Evolutionary conservation across 2,329 filamentous ascomycete species (phyloP).

Genomic region (Cladosporium cucumerinum): DNA sequence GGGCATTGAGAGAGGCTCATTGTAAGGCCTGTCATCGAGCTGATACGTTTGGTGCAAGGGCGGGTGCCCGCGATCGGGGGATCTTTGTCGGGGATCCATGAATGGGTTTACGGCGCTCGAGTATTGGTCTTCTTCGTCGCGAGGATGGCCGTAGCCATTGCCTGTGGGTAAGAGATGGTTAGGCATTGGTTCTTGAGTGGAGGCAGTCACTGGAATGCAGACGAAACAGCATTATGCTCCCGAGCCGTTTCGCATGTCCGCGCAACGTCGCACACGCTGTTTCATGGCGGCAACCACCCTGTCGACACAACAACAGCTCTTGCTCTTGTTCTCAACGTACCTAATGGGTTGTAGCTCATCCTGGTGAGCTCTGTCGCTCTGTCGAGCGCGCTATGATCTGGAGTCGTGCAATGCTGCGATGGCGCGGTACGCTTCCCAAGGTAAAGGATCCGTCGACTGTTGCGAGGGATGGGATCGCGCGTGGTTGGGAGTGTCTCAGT

Average conservation of each 20-base stretch:
- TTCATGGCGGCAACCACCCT: neutral
- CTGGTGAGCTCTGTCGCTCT: neutral
- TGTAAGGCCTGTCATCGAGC: slow-evolving; percentile 73
- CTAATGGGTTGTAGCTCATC: slow-evolving; percentile 18
- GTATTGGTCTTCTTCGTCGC: slow-evolving; percentile 28
- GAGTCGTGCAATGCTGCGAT: neutral
- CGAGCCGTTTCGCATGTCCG: neutral
- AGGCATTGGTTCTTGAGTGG: neutral
- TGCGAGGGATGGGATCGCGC: neutral
- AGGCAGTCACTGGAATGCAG: slow-evolving; percentile 11
- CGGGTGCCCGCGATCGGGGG: slow-evolving; percentile 65
- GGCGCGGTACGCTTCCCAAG: neutral
- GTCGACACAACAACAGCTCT: neutral
- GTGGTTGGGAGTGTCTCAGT: slow-evolving; percentile 2
- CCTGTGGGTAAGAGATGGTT: slow-evolving; percentile 14
- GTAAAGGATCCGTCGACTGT: neutral
- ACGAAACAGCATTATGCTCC: neutral
- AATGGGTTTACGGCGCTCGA: slow-evolving; percentile 30
- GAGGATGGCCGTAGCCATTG: slow-evolving; percentile 21
- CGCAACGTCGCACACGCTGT: slow-evolving; percentile 1
- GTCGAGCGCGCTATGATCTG: neutral
- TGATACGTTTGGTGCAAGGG: slow-evolving; percentile 78
- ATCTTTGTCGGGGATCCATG: slow-evolving; percentile 55
- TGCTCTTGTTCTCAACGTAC: slow-evolving; percentile 1
- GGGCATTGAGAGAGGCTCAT: slow-evolving; percentile 65